Percentiles rank a stretch among this genome's conserved stretches.
phyloP scores from a whole-genome alignment of 805 yeast species.

The Lipomyces oligophaga region DNA sequence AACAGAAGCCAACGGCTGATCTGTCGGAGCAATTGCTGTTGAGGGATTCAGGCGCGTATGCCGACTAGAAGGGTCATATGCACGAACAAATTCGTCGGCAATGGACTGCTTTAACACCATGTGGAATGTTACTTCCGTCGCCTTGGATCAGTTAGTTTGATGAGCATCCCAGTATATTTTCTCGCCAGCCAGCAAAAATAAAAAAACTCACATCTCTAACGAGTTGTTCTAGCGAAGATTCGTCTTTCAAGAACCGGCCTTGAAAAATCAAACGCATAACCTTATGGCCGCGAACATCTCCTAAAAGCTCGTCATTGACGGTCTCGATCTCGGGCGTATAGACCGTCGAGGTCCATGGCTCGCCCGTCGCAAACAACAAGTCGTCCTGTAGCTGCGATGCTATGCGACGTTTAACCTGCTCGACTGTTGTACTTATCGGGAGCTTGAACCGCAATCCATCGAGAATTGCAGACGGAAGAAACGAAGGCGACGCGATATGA shows the following conservation, averaged over 20 bases:
- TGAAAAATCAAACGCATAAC: slow-evolving; percentile 22
- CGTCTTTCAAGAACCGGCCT: slow-evolving; percentile 22
- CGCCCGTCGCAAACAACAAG: slow-evolving; percentile 19
- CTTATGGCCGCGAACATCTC: slow-evolving; percentile 8
- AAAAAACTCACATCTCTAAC: slow-evolving; percentile 7
- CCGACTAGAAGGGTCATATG: slow-evolving; percentile 5
- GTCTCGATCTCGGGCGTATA: slow-evolving; percentile 16
- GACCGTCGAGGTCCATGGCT: slow-evolving; percentile 22
- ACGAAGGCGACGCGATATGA: slow-evolving; percentile 17
- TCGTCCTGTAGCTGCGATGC: slow-evolving; percentile 16
- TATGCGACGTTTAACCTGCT: slow-evolving; percentile 12
- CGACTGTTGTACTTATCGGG: slow-evolving; percentile 6
- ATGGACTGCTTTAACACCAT: slow-evolving; percentile 17
- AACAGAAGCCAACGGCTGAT: background rate
- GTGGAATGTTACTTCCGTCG: slow-evolving; percentile 21
- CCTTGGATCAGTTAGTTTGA: background rate
- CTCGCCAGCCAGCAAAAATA: background rate
- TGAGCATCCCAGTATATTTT: background rate
- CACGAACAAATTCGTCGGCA: slow-evolving; percentile 14
- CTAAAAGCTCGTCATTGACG: slow-evolving; percentile 10
- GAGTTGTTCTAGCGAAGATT: slow-evolving; percentile 5
- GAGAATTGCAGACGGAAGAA: slow-evolving; percentile 11
- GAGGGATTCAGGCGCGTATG: background rate
- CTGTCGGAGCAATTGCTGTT: background rate
- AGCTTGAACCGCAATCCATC: slow-evolving; percentile 11